Evolutionary conservation across 2,329 filamentous ascomycete genomes (phyloP), one percentile per base, ranked within the genome.

Genomic region (Cercospora sojina): DNA sequence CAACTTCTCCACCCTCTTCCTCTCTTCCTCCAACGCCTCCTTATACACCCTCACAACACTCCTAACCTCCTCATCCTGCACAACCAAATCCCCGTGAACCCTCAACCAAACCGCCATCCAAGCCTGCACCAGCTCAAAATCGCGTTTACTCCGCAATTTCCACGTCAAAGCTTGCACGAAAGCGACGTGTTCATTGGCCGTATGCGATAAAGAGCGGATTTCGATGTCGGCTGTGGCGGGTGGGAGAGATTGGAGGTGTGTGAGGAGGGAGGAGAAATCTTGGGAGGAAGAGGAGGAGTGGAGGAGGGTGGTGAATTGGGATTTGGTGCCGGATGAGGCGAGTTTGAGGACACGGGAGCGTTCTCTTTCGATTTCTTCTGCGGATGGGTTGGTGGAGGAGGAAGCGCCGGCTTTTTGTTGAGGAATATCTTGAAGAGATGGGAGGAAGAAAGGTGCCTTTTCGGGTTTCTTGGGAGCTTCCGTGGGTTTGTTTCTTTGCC

Each of bases 21-120:
- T 91, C 73, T 90, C 87, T 29, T 79, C 79, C 77, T 72, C 69
- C 51, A 74, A 38, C 20, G 62, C 70, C 23, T 62, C 64, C 47
- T 89, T 89, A 91, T 92, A 97, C 72, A 85, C 84, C 61, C 79
- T 78, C 67, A 97, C 79, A 56, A 86, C 87, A 1, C 79, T 81
- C 55, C 88, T 82, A 13, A 94, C 78, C 31, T 80, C 77, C 74
- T 85, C 75, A 41, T 80, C 79, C 35, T 80, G 77, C 6, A 80
- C 77, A 13, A 91, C 80, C 16, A 84, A 80, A 67, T 90, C 88
- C 6, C 84, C 85, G 78, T 98, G 94, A 47, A 97, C 81, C 57
- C 89, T 87, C 66, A 99, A 77, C 75, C 98, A 96, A 1, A 98
- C 94, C 1, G 90, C 89, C 93, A 99, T 98, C 94, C 95, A 99